phyloP scores from a whole-genome alignment of 805 yeast genomes.

The Myxozyma kluyveri region DNA sequence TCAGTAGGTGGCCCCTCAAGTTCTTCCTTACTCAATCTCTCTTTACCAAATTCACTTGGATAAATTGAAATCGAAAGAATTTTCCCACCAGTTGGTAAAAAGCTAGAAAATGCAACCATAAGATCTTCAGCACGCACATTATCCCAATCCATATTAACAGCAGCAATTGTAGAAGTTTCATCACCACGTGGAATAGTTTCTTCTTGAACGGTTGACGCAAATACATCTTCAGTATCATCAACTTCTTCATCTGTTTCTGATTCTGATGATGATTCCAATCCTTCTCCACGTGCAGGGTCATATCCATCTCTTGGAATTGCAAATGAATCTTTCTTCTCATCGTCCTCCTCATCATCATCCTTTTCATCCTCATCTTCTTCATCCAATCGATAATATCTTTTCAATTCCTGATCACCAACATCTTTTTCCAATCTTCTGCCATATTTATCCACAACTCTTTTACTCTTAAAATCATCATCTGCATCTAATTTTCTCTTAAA shows the following conservation, averaged over 20 bases:
- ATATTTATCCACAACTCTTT: conserved; percentile 73
- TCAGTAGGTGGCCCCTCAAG: conserved; percentile 90
- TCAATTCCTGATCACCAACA: conserved; percentile 49
- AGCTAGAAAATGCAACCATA: conserved; percentile 83
- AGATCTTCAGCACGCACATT: conserved; percentile 82
- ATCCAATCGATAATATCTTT: conserved; percentile 61
- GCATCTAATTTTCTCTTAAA: conserved; percentile 66
- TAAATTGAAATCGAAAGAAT: conserved; percentile 68
- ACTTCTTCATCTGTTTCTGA: conserved; percentile 37
- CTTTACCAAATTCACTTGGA: conserved; percentile 92
- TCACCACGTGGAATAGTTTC: conserved; percentile 84
- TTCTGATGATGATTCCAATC: conserved; percentile 33
- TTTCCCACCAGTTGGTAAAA: conserved; percentile 72
- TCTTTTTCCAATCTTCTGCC: conserved; percentile 68
- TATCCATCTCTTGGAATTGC: conserved; percentile 22
- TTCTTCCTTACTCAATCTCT: conserved; percentile 85
- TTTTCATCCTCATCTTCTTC: conserved; percentile 38
- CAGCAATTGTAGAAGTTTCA: conserved; percentile 78
- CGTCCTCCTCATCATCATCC: conserved; percentile 29
- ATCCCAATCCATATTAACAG: conserved; percentile 97
- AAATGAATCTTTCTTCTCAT: conserved; percentile 10
- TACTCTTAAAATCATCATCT: conserved; percentile 55
- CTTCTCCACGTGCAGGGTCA: conserved; percentile 43
- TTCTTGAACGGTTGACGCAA: conserved; percentile 42
- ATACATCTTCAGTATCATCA: conserved; percentile 27